Evolutionary conservation across 2,329 filamentous ascomycete species (phyloP), one percentile per base, ranked within the genome.

Genomic region (Ceratocystiopsis sp.): DNA sequence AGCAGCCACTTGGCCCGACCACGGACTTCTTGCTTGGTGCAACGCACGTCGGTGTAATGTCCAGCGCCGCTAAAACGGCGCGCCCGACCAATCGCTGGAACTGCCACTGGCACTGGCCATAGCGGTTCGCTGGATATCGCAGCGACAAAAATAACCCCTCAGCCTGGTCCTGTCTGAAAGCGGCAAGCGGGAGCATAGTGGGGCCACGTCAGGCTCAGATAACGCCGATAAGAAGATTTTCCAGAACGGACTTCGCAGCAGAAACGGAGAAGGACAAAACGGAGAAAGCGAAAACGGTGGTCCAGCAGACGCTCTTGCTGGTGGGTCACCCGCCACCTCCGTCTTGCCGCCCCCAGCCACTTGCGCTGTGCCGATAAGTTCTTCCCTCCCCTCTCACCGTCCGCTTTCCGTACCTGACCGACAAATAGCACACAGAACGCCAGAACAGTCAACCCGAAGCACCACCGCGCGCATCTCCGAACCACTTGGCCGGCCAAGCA

Each of bases 101-200:
- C 25, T 21, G 21, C 21, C 21, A 21, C 42, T 33, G 32, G 11
- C 4, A 33, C 32, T 33, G 11, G 4, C 33, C 15, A 37, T 37
- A 44, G 38, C 33, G 35, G 40, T 36, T 46, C 49, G 49, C 49
- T 50, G 46, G 44, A 50, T 48, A 49, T 45, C 46, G 47, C 49
- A 47, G 47, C 45, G 47, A 50, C 49, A 50, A 48, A 48, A 38
- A 40, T 45, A 44, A 46, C 49, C 49, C 47, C 49, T 49, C 49
- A 49, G 46, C 25, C 10, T 29, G 25, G 6, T 29, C 19, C 7
- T 43, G 38, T 34, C 38, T 36, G 37, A 25, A 25, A 38, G 25
- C 17, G 21, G 39, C 21, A 34, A 41, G 34, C 18, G 8, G 41
- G 29, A 14, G 29, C 41, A 32, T 29, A 21, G 34, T 34, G 17